Evolutionary conservation across 495 filamentous ascomycete species (phyloP).

Genomic region (Delitschia confertaspora): DNA sequence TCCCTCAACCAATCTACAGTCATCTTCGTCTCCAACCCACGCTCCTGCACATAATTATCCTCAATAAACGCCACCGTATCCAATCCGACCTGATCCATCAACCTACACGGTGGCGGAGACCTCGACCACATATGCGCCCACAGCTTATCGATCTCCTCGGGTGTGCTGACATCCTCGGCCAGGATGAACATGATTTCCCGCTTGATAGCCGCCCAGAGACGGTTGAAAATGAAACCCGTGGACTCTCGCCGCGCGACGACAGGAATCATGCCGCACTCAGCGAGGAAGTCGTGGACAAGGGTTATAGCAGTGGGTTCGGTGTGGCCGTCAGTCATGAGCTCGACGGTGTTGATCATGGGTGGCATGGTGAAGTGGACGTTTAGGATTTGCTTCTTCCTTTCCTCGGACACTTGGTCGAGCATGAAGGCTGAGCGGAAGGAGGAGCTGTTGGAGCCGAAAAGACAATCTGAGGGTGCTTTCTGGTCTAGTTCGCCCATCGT

Average conservation of each 20-base stretch:
- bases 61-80: constrained; percentile 45
- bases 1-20: constrained; percentile 36
- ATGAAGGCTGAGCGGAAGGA: constrained; percentile 43
- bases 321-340: constrained; percentile 49
- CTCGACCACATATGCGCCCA: constrained; percentile 39
- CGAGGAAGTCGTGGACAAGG: constrained; percentile 37
- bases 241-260: constrained; percentile 39
- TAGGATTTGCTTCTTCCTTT: constrained; percentile 32
- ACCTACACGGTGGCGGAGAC: constrained; percentile 6
- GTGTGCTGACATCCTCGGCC: constrained; percentile 41
- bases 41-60: constrained; percentile 38
- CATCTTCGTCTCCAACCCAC: constrained; percentile 19
- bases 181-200: constrained; percentile 40
- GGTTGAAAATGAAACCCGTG: constrained; percentile 51
- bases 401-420: constrained; percentile 36
- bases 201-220: constrained; percentile 46
- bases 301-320: constrained; percentile 40
- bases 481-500: constrained; percentile 43
- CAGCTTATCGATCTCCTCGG: constrained; percentile 42
- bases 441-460: constrained; percentile 46
- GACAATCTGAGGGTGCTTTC: constrained; percentile 37
- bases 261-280: constrained; percentile 40
- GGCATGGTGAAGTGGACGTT: constrained; percentile 52
- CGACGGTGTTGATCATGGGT: constrained; percentile 40
- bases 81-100: constrained; percentile 38